A percentile compares a stretch with the other conserved stretches of the same genome.
These are phyloP conservation scores for Terana coerulea DNA, from an alignment of 768 basidiomycete genomes.

Conservation along the genomic window DNA sequence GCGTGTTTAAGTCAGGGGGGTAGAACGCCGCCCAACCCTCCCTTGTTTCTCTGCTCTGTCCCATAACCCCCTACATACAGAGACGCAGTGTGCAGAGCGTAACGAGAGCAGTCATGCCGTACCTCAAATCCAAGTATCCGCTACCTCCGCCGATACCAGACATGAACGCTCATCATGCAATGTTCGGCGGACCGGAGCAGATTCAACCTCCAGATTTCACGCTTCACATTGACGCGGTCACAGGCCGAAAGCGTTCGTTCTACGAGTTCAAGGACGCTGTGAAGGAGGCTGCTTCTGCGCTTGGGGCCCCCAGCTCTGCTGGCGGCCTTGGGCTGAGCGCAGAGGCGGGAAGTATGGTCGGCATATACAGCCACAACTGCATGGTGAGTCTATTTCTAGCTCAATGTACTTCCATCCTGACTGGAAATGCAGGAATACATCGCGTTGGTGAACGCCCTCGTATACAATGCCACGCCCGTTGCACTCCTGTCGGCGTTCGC, in stretches of 20 bases:
- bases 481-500: slow-evolving; percentile 50
- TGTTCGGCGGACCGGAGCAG: background rate
- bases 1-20: too few relatives aligned
- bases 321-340: slow-evolving; percentile 14
- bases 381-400: slow-evolving; percentile 39
- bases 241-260: slow-evolving; percentile 7
- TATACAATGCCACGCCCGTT: slow-evolving; percentile 49
- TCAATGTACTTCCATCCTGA: too few relatives aligned
- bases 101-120: too few relatives aligned
- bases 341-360: slow-evolving; percentile 54
- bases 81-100: too few relatives aligned
- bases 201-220: slow-evolving; percentile 5
- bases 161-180: slow-evolving; percentile 8
- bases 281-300: slow-evolving; percentile 15
- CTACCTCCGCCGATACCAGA: slow-evolving; percentile 11
- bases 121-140: slow-evolving; percentile 12
- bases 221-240: slow-evolving; percentile 10
- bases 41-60: too few relatives aligned
- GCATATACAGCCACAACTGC: slow-evolving; percentile 68
- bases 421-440: slow-evolving; percentile 67
- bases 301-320: background rate
- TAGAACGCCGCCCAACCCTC: too few relatives aligned
- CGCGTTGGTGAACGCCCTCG: slow-evolving; percentile 44
- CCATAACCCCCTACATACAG: too few relatives aligned
- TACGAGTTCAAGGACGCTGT: slow-evolving; percentile 9